Evolutionary conservation across 2,329 filamentous ascomycete genomes (phyloP).

Genomic region (Claviceps sp.): DNA sequence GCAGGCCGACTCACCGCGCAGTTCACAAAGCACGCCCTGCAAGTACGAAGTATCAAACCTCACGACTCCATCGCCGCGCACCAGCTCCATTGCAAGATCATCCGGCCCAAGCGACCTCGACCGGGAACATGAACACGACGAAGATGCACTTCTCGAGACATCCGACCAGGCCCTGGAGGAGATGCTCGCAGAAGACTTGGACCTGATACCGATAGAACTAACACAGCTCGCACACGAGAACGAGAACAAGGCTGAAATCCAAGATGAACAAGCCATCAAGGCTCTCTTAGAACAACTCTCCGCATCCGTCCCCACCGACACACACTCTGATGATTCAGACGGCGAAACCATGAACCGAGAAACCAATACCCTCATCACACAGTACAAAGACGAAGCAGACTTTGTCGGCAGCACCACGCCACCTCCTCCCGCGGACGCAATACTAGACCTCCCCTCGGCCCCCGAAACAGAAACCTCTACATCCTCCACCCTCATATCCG

Average conservation of each 20-base stretch:
- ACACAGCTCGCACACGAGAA: conserved; percentile 1
- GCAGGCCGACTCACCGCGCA: conserved; percentile 15
- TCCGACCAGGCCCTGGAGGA: conserved; percentile 41
- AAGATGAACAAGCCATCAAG: conserved; percentile 20
- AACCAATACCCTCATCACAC: conserved; percentile 30
- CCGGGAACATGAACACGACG: conserved; percentile 18
- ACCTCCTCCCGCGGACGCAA: neutral
- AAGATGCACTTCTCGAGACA: conserved; percentile 27
- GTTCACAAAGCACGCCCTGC: neutral
- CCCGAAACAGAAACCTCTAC: neutral
- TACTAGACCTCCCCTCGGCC: neutral
- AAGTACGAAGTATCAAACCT: neutral
- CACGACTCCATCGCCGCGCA: neutral
- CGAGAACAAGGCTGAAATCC: conserved; percentile 1
- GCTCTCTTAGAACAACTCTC: conserved; percentile 25
- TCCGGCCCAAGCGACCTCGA: neutral
- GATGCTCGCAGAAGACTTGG: conserved; percentile 24
- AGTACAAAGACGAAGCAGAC: conserved; percentile 32
- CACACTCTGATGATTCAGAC: conserved; percentile 33
- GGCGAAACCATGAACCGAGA: conserved; percentile 33
- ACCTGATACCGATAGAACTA: conserved; percentile 16
- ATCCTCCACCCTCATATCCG: conserved; percentile 15
- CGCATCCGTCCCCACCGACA: conserved; percentile 15
- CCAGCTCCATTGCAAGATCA: neutral
- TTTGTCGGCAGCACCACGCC: conserved; percentile 12